These are phyloP conservation scores for Blastomyces percursus DNA, from an alignment of 2,329 filamentous ascomycete species.

Conservation along the genomic window DNA sequence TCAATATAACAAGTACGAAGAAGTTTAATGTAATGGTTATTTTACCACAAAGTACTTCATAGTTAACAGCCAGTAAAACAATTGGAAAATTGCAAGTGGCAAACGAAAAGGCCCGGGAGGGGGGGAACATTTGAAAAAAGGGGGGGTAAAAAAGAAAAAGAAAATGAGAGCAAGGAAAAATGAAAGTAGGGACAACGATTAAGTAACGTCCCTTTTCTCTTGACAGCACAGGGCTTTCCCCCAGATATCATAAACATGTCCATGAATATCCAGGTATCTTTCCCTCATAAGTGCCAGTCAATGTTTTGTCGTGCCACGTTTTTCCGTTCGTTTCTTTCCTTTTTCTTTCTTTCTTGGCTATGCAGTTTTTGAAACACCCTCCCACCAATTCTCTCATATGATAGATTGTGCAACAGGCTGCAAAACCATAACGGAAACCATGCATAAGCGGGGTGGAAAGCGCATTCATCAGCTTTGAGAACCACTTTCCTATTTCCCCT, in stretches of 20 bases:
- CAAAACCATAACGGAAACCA: slow-evolving; percentile 4
- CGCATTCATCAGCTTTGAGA: not conserved
- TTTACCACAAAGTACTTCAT: not conserved
- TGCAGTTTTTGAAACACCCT: not conserved
- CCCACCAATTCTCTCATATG: not conserved
- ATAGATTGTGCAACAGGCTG: not conserved
- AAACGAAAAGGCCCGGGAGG: not conserved
- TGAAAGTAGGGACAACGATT: slow-evolving; percentile 53
- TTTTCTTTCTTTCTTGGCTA: not conserved
- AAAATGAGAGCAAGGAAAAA: not conserved
- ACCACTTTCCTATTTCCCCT: not conserved
- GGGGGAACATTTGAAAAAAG: not conserved
- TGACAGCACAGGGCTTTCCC: slow-evolving; percentile 97
- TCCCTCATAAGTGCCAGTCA: slow-evolving; percentile 91
- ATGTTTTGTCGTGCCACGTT: slow-evolving; percentile 38
- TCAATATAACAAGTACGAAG: not conserved
- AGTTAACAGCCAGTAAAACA: not conserved
- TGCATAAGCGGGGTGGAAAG: not conserved
- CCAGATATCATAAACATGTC: slow-evolving; percentile 39
- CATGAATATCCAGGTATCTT: slow-evolving; percentile 64
- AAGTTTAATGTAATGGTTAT: not conserved
- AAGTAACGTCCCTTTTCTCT: slow-evolving; percentile 65
- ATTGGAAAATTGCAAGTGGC: not conserved
- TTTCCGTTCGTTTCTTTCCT: not conserved
- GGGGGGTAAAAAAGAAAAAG: not conserved